A percentile compares a stretch with the other conserved stretches of the same genome.
These are phyloP conservation scores for Melastoma candidum DNA, from an alignment of 441 rosid genomes.

Conservation along the genomic window DNA sequence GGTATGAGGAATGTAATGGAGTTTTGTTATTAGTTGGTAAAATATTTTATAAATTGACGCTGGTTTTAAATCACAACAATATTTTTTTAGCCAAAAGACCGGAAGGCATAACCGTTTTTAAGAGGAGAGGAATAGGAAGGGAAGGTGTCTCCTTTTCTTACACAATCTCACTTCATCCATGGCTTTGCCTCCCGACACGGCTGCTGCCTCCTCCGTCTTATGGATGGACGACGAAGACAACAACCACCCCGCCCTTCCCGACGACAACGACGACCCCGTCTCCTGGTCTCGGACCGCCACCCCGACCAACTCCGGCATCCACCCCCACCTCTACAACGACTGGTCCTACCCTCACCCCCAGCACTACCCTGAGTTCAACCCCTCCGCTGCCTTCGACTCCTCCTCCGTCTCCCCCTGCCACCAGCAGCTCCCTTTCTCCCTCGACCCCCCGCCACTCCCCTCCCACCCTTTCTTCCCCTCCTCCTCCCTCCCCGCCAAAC, in stretches of 20 bases:
- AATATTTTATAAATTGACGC: too few species aligned
- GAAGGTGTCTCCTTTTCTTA: too few species aligned
- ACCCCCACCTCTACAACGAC: background rate
- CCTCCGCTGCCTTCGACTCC: constrained; percentile 25
- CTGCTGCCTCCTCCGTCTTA: constrained; percentile 13
- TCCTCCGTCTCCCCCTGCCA: constrained; percentile 33
- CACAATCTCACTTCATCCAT: too few species aligned
- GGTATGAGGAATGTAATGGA: too few species aligned
- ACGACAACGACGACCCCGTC: constrained; percentile 26
- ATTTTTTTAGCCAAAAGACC: too few species aligned
- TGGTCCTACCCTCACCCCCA: constrained; percentile 17
- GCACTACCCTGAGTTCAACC: constrained; percentile 33
- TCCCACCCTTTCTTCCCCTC: constrained; percentile 27
- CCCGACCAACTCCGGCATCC: constrained; percentile 1
- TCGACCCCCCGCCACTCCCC: constrained; percentile 41
- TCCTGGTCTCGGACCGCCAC: constrained; percentile 45
- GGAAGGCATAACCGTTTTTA: too few species aligned
- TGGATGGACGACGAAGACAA: constrained; percentile 52
- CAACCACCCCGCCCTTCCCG: too few species aligned
- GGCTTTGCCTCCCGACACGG: too few species aligned
- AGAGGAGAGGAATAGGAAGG: too few species aligned
- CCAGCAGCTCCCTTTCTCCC: constrained; percentile 26
- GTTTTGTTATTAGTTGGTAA: too few species aligned
- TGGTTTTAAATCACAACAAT: too few species aligned
- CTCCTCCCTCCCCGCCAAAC: constrained; percentile 31